Base-by-base conservation (phyloP, 2,329 filamentous ascomycete species). In the Clonostachys solani region DNA sequence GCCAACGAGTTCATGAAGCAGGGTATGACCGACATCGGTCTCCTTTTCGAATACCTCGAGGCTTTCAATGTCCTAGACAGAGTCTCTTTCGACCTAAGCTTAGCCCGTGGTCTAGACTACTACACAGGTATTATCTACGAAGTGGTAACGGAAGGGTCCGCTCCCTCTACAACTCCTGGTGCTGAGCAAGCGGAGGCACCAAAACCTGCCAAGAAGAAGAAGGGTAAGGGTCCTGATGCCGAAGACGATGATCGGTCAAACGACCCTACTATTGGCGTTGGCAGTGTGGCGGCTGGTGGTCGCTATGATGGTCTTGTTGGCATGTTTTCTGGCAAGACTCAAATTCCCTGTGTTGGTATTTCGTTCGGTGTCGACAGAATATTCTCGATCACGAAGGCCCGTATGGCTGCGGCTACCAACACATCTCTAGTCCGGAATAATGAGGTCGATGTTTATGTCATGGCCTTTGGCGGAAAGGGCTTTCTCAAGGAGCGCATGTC, bases 321-420 rank as follows among this genome's bases (percentile, higher is more conserved):
- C 69, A 96, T 96, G 89, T 96, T 96, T 74, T 85, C 83, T 47
- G 86, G 86, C 58, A 92, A 92, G 71, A 80, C 75, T 18, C 84
- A 92, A 62, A 90, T 96, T 47, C 92, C 66, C 17, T 72, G 67
- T 44, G 66, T 69, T 10, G 65, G 65, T 45, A 88, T 95, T 56
- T 96, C 92, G 2, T 96, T 97, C 61, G 92, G 92, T 47, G 89
- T 96, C 43, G 92, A 97, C 67, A 86, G 92, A 57, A 96, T 97
- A 60, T 96, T 95, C 71, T 90, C 87, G 57, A 92, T 96, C 61
- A 89, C 86, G 54, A 92, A 95, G 66, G 85, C 89, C 12, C 78
- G 84, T 43, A 77, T 89, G 61, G 83, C 80, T 51, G 79, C 77
- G 47, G 79, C 81, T 49, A 75, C 80, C 56, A 77, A 23, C 77